Conservation (phyloP, 2,329 filamentous ascomycete species). For the Colletotrichum viniferum region DNA sequence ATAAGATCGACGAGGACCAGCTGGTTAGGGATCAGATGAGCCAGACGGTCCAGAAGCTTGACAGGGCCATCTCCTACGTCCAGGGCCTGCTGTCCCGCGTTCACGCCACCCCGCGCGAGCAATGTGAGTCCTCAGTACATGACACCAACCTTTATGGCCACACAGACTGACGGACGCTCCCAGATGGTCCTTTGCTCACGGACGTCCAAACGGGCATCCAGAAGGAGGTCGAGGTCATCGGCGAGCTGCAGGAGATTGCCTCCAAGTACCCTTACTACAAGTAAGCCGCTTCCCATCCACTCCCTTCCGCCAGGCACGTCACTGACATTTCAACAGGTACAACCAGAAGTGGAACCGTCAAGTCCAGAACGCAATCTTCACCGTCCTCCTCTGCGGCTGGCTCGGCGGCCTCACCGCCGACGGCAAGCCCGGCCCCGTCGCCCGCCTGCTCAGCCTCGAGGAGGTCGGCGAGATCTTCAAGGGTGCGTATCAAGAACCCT, state of each 20-base stretch:
- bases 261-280: slow-evolving; percentile 97
- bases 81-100: slow-evolving; percentile 86
- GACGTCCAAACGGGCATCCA: slow-evolving; percentile 75
- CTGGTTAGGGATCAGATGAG: slow-evolving; percentile 82
- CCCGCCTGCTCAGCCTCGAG: slow-evolving; percentile 82
- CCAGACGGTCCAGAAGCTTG: slow-evolving; percentile 80
- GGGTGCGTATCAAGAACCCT: slow-evolving; percentile 50
- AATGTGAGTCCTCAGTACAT: slow-evolving; percentile 43
- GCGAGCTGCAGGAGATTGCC: slow-evolving; percentile 72
- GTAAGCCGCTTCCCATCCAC: slow-evolving; percentile 43
- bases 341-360: slow-evolving; percentile 85
- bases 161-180: slow-evolving; percentile 71
- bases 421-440: slow-evolving; percentile 57
- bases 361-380: slow-evolving; percentile 77
- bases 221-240: slow-evolving; percentile 73
- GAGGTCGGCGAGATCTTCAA: slow-evolving; percentile 81
- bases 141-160: background rate
- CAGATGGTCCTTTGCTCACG: slow-evolving; percentile 72
- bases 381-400: slow-evolving; percentile 69
- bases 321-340: slow-evolving; percentile 54
- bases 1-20: slow-evolving; percentile 87
- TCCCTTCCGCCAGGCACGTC: background rate
- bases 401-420: slow-evolving; percentile 72
- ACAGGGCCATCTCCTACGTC: slow-evolving; percentile 80
- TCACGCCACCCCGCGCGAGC: slow-evolving; percentile 78